Base-by-base conservation (phyloP, 2,329 filamentous ascomycete genomes). In the Aspergillus sp. region DNA sequence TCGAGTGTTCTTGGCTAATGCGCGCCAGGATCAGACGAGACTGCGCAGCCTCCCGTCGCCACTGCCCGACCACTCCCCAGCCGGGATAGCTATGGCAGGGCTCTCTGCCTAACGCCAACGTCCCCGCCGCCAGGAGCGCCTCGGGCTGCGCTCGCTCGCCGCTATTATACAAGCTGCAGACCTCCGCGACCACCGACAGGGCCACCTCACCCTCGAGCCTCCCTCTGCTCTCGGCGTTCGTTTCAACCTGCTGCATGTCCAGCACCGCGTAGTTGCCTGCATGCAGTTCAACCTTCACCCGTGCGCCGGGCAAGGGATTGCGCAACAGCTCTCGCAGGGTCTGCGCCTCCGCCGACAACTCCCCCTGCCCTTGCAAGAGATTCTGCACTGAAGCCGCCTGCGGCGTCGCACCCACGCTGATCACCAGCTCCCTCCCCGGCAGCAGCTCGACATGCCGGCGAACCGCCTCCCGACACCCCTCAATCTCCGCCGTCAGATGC, bases 181-280 rank as follows among this genome's bases (percentile, higher is more conserved):
- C 84, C 71, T 95, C 90, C 0, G 87, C 85, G n/a, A 93, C 75
- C 10, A 93, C 81, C 0, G 84, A 86, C 32, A 92, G 76, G 1
- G 84, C 90, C 31, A 94, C 81, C 65, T 87, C 84, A 3, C 80
- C 73, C 61, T 80, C 67, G 0, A 67, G 52, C 2, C 58, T 55
- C 66, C 54, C 77, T 0, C 56, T 52, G 6, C 73, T 67, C 0
- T 83, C 75, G 4, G 89, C 87, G 67, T 88, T 85, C 0, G 90
- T 91, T 1, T 90, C 87, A 2, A 94, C 80, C 73, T 95, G 91
- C 72, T 95, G 91, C 67, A 93, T 80, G 72, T 95, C 91, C 9
- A 94, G 82, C 3, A 87, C 80, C 0, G 90, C 86, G 70, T 93
- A 94, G 2, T 91, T 88, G 31, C 90, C 90, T 0, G 90, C 90